Percentiles rank a stretch among this genome's conserved stretches.
Evolutionary conservation across 2,329 filamentous ascomycete genomes (phyloP).

Genomic region (Stemphylium lycopersici): DNA sequence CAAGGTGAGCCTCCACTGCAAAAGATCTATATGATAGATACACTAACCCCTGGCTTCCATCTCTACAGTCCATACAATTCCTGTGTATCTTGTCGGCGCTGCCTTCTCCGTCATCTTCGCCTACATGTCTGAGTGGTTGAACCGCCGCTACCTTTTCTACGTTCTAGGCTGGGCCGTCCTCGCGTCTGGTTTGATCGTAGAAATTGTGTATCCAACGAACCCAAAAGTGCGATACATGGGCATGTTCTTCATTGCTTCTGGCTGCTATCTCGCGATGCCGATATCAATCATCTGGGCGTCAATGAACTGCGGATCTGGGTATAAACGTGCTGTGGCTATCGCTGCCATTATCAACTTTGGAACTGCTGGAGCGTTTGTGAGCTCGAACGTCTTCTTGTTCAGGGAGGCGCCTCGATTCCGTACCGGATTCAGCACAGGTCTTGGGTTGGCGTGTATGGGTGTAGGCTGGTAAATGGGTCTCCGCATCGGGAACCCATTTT

Average conservation of each 20-base stretch:
- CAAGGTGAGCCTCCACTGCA: too few relatives aligned
- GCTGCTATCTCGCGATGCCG: slow-evolving; percentile 63
- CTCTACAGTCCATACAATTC: slow-evolving; percentile 45
- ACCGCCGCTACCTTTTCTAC: slow-evolving; percentile 39
- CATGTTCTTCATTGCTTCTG: slow-evolving; percentile 60
- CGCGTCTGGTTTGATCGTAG: slow-evolving; percentile 57
- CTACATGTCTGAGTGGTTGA: slow-evolving; percentile 33
- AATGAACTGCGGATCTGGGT: slow-evolving; percentile 54
- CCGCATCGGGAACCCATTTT: too few relatives aligned
- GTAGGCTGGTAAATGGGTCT: too few relatives aligned
- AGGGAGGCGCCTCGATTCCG: slow-evolving; percentile 32
- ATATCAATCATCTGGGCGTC: slow-evolving; percentile 63
- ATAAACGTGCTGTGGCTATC: slow-evolving; percentile 31
- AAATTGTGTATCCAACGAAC: slow-evolving; percentile 50
- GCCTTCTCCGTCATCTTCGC: slow-evolving; percentile 38
- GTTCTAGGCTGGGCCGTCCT: slow-evolving; percentile 46
- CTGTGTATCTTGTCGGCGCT: slow-evolving; percentile 42
- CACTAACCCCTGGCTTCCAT: too few relatives aligned
- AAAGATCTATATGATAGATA: too few relatives aligned
- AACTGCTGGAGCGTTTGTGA: slow-evolving; percentile 62
- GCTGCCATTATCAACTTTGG: slow-evolving; percentile 50
- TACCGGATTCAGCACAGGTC: slow-evolving; percentile 38
- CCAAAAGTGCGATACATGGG: slow-evolving; percentile 57
- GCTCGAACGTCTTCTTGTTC: slow-evolving; percentile 48
- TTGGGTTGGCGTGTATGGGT: slow-evolving; percentile 37